Percentiles rank a stretch among this genome's conserved stretches.
Conservation (phyloP, 192 early-diverging fungal genomes). For the Coemansia sp. region DNA sequence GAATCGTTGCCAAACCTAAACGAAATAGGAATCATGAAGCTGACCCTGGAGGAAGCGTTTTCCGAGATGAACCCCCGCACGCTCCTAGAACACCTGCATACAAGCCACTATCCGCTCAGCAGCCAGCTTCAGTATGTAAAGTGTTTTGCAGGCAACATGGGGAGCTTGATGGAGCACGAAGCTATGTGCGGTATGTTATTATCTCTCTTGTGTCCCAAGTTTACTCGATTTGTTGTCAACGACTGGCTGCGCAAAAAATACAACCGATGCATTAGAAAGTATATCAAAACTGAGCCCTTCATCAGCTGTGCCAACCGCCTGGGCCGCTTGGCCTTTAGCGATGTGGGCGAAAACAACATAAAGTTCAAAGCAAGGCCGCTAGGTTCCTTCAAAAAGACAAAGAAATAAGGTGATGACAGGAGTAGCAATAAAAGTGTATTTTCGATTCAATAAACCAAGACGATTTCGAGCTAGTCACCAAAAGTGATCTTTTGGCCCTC, state of each 20-base stretch:
- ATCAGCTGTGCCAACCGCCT: background rate
- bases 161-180: background rate
- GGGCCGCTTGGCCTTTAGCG: background rate
- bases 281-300: background rate
- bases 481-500: constrained; percentile 71
- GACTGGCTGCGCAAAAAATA: background rate
- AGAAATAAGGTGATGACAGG: background rate
- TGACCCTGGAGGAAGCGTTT: background rate
- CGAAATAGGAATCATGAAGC: background rate
- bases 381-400: background rate
- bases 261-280: constrained; percentile 3
- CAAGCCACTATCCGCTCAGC: background rate
- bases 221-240: background rate
- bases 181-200: background rate
- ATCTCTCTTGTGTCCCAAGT: background rate
- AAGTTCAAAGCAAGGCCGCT: background rate
- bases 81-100: background rate
- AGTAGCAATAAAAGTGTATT: background rate
- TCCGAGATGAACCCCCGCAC: background rate
- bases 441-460: background rate
- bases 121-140: constrained; percentile 1
- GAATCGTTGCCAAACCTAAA: background rate
- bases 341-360: constrained; percentile 3
- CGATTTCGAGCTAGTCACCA: constrained; percentile 33
- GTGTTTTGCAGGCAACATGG: background rate